These are phyloP conservation scores for Coniosporium uncinatum DNA, from an alignment of 2,329 filamentous ascomycete genomes.

Conservation along the genomic window DNA sequence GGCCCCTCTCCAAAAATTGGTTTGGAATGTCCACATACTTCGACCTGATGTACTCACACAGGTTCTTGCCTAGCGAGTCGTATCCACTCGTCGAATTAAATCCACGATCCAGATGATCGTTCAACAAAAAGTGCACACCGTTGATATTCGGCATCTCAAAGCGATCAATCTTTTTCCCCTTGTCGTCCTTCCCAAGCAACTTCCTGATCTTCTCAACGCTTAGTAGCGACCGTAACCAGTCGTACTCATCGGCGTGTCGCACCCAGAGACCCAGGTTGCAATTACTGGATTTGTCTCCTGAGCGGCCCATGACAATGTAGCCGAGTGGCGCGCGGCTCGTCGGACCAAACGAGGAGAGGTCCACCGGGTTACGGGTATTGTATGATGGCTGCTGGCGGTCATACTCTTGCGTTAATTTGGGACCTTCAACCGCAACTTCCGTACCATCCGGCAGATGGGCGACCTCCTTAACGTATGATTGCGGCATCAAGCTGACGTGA, in stretches of 20 bases:
- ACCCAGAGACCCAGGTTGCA: constrained; percentile 14
- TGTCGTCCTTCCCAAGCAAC: constrained; percentile 15
- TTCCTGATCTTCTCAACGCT: constrained; percentile 15
- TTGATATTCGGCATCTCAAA: constrained; percentile 9
- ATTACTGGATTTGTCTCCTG: constrained; percentile 16
- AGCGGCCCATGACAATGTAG: constrained; percentile 23
- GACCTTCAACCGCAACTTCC: constrained; percentile 2
- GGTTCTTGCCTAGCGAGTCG: constrained; percentile 40
- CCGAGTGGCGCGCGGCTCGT: constrained; percentile 29
- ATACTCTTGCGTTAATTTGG: constrained; percentile 9
- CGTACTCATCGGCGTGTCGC: constrained; percentile 8
- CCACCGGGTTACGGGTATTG: constrained; percentile 18
- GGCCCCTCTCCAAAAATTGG: constrained; percentile 35
- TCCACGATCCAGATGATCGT: constrained; percentile 39
- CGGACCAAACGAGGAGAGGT: constrained; percentile 22
- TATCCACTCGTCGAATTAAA: constrained; percentile 35
- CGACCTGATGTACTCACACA: constrained; percentile 36
- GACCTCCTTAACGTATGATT: constrained; percentile 11
- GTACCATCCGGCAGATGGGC: constrained; percentile 13
- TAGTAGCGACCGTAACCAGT: constrained; percentile 9
- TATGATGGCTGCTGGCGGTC: constrained; percentile 16
- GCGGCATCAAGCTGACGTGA: constrained; percentile 12
- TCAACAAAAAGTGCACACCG: constrained; percentile 35
- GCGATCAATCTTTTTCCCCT: constrained; percentile 10
- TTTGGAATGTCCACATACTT: constrained; percentile 39